Evolutionary conservation across 2,329 filamentous ascomycete genomes (phyloP), one percentile per base, ranked within the genome.

Genomic region (Microsporum canis): DNA sequence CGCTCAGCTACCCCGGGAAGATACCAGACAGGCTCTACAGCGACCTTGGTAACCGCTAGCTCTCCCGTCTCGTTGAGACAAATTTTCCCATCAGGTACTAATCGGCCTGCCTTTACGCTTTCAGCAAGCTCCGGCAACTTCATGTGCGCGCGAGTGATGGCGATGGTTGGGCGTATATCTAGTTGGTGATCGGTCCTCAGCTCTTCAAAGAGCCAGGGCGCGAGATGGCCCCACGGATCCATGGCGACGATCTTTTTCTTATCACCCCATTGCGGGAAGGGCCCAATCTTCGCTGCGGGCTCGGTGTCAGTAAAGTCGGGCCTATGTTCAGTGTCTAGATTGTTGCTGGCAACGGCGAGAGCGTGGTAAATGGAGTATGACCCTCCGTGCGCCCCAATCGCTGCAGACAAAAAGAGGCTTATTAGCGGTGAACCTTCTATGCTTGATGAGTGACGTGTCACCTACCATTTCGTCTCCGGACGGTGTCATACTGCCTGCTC

Each of bases 291-390:
- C 27, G 85, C 89, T n/a, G 91, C 91, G 10, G 94, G 94, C 73
- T 97, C 89, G 7, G 91, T 96, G 73, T 97, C 89, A 64, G 86
- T 87, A 72, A 88, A 86, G 71, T 88, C 85, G 8, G 87, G 84
- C 68, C 82, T 88, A 75, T 96, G 91, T 67, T 95, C 87, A 45
- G 84, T 81, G 64, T 89, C 84, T 62, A 97, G 82, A 71, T 97
- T 88, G 68, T 92, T 91, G 71, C 89, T 94, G 27, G 92, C 92
- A 65, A 97, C 86, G 10, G 92, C 92, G 33, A 97, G 82, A 27
- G 92, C 92, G 71, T 95, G 91, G 77, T 97, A 97, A 65, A 96
- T 92, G 64, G 89, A 91, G 73, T 99, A 97, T 3, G 91, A 96
- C 61, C 94, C 92, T 65, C 94, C 92, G 67, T 88, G 86, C 62